A percentile compares a stretch with the other conserved stretches of the same genome.
phyloP scores from a whole-genome alignment of 2,329 filamentous ascomycete species.

The Talaromyces marneffei region DNA sequence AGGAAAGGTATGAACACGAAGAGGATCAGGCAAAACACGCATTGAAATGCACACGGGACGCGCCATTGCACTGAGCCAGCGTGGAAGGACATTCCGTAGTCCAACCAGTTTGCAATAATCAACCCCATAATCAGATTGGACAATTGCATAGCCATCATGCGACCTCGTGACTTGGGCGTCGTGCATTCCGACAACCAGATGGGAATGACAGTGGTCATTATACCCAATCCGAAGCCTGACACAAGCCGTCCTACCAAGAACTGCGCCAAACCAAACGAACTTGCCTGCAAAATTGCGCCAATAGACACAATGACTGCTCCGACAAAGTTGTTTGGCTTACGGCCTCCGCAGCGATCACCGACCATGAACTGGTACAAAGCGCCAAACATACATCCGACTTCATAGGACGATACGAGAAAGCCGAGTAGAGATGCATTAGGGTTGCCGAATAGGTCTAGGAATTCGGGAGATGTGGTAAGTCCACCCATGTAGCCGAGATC shows the following conservation, averaged over 20 bases:
- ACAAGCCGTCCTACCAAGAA: conserved; percentile 24
- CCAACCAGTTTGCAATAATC: conserved; percentile 27
- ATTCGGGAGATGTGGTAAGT: conserved; percentile 13
- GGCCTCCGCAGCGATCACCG: conserved; percentile 37
- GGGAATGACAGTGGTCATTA: conserved; percentile 23
- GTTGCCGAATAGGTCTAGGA: conserved; percentile 17
- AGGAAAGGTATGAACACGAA: conserved; percentile 19
- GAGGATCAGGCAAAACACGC: conserved; percentile 18
- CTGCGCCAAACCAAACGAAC: conserved; percentile 17
- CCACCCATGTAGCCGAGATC: conserved; percentile 38
- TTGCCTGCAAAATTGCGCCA: conserved; percentile 22
- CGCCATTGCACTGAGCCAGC: conserved; percentile 21
- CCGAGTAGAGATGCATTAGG: conserved; percentile 20
- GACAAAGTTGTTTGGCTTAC: conserved; percentile 37
- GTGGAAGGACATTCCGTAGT: conserved; percentile 23
- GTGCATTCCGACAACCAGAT: conserved; percentile 21
- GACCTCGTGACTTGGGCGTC: conserved; percentile 37
- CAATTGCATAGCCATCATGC: conserved; percentile 39
- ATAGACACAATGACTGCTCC: conserved; percentile 27
- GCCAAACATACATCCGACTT: conserved; percentile 24
- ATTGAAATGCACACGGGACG: conserved; percentile 22
- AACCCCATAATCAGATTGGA: conserved; percentile 21
- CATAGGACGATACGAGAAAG: conserved; percentile 22
- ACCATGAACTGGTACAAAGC: conserved; percentile 29
- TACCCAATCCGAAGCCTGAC: conserved; percentile 21